Evolutionary conservation across 805 yeast species (phyloP), one percentile per base, ranked within the genome.

Genomic region (Sugiyamaella boreocaroliniensis): DNA sequence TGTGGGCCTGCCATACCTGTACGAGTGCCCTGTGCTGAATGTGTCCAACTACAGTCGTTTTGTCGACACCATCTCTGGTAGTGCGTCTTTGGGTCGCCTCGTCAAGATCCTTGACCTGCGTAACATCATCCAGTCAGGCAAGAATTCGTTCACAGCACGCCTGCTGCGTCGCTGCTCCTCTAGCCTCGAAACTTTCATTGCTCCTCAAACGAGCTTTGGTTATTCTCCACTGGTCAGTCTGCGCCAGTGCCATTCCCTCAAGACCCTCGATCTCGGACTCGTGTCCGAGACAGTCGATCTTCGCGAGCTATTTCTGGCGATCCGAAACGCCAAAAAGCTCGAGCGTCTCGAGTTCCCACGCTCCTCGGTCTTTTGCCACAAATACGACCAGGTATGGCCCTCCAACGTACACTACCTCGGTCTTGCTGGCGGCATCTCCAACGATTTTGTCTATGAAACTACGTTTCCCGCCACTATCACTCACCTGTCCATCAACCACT

Each of bases 181-280:
- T 16, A 77, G 75, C 40, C 71, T 93, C 47, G 78, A 81, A 57
- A 71, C 75, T 10, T 89, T 93, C 61, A 78, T 86, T 7, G 97
- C 98, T 0, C 96, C 98, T 2, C 98, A 92, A 65, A 84, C 97
- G 32, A 85, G 95, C 70, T 92, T 93, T 72, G 99, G 99, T 0
- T 77, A 82, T 48, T 86, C 95, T 1, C 97, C 98, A 1, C 70
- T 92, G 58, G 78, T 88, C n/a, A 82, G 95, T 48, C 73, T 93
- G 45, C 78, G 86, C 53, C 73, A 82, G 43, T 93, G 99, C 66
- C 71, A 71, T 19, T 74, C 76, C 29, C 70, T 92, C 52, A 74
- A 74, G 56, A 77, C 80, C 1, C 71, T 92, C 40, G 97, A 92
- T 65, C 69, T 92, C 55, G 80, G 96, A 11, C 72, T 89, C 20